Conservation (phyloP, 257 asterid species). For the Pogostemon cablin region DNA sequence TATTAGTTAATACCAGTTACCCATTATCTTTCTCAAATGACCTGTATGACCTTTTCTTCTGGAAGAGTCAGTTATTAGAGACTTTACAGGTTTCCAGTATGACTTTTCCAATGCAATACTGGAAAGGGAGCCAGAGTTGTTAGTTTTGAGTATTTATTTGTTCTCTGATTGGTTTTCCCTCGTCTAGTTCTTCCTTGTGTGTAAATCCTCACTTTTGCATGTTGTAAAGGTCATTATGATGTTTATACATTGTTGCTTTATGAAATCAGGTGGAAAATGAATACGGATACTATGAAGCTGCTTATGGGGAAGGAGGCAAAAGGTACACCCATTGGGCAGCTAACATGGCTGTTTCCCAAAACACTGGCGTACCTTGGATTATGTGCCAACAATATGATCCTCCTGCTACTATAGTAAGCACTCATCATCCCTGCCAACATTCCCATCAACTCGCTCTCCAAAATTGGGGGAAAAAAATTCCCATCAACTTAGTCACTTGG, state of each 20-base stretch:
- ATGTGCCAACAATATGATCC: constrained; percentile 94
- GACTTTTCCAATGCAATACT: constrained; percentile 11
- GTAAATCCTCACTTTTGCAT: constrained; percentile 13
- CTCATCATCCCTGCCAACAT: constrained; percentile 19
- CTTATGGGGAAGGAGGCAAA: constrained; percentile 92
- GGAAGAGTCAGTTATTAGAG: constrained; percentile 11
- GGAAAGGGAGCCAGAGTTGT: constrained; percentile 10
- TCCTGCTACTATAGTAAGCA: constrained; percentile 74
- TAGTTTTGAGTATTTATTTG: not conserved
- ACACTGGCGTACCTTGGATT: constrained; percentile 93
- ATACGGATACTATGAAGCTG: constrained; percentile 76
- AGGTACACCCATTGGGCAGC: constrained; percentile 88
- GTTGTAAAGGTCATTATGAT: constrained; percentile 23
- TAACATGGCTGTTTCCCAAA: constrained; percentile 79
- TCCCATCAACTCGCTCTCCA: not conserved
- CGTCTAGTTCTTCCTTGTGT: constrained; percentile 11
- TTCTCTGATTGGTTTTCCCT: not conserved
- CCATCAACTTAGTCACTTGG: not conserved
- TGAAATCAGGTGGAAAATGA: constrained; percentile 84
- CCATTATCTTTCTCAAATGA: constrained; percentile 3
- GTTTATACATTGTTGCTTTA: not conserved
- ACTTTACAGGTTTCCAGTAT: constrained; percentile 3
- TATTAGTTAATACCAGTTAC: not conserved
- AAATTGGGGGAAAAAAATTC: not conserved
- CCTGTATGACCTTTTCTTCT: not conserved